phyloP scores from a whole-genome alignment of 768 basidiomycete genomes.

The Tricholoma hemisulphureum region DNA sequence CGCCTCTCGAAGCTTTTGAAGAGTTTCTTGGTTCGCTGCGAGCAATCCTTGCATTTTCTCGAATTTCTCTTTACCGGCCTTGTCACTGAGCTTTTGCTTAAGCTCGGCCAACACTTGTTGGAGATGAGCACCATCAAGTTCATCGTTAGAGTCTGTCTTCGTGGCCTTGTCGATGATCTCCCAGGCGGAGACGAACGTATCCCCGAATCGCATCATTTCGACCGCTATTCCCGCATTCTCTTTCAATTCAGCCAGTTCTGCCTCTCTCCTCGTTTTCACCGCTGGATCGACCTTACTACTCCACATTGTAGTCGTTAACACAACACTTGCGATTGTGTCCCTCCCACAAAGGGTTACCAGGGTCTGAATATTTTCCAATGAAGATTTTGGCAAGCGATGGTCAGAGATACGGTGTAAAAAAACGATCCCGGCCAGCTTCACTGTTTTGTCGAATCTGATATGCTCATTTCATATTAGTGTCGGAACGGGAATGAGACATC shows the following conservation, averaged over 20 bases:
- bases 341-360: not conserved
- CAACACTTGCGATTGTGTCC: not conserved
- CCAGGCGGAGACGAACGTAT: not conserved
- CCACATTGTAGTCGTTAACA: not conserved
- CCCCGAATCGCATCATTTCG: not conserved
- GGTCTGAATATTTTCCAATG: not conserved
- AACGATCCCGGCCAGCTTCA: not conserved
- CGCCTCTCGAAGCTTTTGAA: too few relatives aligned
- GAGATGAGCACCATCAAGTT: too few relatives aligned
- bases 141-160: too few relatives aligned
- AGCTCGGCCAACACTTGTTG: too few relatives aligned
- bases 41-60: too few relatives aligned
- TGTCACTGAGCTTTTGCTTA: too few relatives aligned
- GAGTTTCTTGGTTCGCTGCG: too few relatives aligned
- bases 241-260: not conserved
- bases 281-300: not conserved
- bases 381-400: not conserved
- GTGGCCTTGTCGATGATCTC: not conserved
- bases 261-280: not conserved
- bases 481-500: not conserved
- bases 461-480: not conserved
- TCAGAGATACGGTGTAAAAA: slow-evolving; percentile 1
- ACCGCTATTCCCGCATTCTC: not conserved
- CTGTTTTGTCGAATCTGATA: not conserved
- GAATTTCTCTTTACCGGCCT: too few relatives aligned